Conservation (phyloP, 1,284 basidiomycete species). For the Tilletiaria anomala region DNA sequence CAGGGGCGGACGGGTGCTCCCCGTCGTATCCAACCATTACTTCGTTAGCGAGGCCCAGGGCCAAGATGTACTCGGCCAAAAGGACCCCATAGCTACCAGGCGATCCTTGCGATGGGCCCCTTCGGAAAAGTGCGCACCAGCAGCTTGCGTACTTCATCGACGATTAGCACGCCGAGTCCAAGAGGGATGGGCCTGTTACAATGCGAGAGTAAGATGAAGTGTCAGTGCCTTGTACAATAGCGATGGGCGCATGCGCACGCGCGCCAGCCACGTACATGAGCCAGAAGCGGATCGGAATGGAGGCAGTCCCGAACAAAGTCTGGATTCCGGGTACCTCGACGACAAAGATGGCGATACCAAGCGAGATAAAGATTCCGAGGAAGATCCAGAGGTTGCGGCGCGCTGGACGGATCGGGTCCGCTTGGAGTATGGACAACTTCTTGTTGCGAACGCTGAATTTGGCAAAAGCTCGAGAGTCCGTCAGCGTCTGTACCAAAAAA, state of each 20-base stretch:
- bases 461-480: conserved; percentile 44
- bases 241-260: conserved; percentile 23
- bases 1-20: too few species aligned
- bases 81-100: conserved; percentile 31
- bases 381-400: conserved; percentile 17
- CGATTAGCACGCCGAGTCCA: conserved; percentile 37
- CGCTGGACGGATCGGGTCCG: conserved; percentile 12
- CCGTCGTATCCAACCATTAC: too few species aligned
- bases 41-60: too few species aligned
- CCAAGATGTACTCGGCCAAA: too few species aligned
- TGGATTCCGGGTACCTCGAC: background rate
- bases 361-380: conserved; percentile 11
- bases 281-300: background rate
- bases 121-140: conserved; percentile 26
- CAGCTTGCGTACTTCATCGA: conserved; percentile 36
- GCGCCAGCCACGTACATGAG: background rate
- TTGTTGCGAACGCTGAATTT: conserved; percentile 49
- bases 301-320: background rate
- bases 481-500: conserved; percentile 37
- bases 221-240: conserved; percentile 36
- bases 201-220: conserved; percentile 48
- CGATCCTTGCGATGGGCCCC: conserved; percentile 26
- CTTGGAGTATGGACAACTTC: conserved; percentile 43
- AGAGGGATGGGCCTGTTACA: conserved; percentile 46
- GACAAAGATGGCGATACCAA: conserved; percentile 23